Evolutionary conservation across 139 green algal genomes (phyloP), one percentile per base, ranked within the genome.

Genomic region (Picochlorum sp.): DNA sequence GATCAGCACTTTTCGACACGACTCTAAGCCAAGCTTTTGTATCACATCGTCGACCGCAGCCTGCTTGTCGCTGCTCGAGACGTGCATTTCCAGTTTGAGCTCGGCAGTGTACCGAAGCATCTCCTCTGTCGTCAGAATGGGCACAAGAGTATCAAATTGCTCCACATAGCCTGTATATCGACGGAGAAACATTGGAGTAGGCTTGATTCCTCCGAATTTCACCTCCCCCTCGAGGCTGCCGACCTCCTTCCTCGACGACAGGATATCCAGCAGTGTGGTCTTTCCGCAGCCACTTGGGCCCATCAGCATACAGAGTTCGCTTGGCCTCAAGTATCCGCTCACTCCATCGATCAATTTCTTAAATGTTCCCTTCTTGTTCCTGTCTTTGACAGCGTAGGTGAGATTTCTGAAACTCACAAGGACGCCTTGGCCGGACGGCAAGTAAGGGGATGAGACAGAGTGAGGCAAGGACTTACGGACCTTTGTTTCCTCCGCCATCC

Each of bases 141-240:
- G 45, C 13, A 79, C 20, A 56, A 79, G 66, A 5, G 68, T 69
- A 38, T 79, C 82, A 69, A 86, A 84, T 71, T 91, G 84, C 78
- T 91, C 83, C 21, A 90, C 83, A 54, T 91, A 91, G 21, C 83
- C 84, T 1, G 86, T 92, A 63, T 77, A 81, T 34, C 83, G 75
- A 15, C 84, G 74, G 65, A 94, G 73, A 70, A 91, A 89, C 21
- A 63, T 58, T 6, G 45, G 57, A 2, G 82, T 83, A 49, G 86
- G 78, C 55, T 69, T 68, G 61, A 88, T 68, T 23, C 82, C 82
- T 13, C 76, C 83, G 75, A 90, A 94, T 18, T 74, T 31, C 8
- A 94, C 60, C 16, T 70, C 60, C 34, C 87, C 87, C 28, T 76
- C 23, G 13, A 75, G 56, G 6, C 67, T 52, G 23, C 85, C 85